Base-by-base conservation (phyloP, 2,329 filamentous ascomycete genomes). In the Ceratocystis destructans region DNA sequence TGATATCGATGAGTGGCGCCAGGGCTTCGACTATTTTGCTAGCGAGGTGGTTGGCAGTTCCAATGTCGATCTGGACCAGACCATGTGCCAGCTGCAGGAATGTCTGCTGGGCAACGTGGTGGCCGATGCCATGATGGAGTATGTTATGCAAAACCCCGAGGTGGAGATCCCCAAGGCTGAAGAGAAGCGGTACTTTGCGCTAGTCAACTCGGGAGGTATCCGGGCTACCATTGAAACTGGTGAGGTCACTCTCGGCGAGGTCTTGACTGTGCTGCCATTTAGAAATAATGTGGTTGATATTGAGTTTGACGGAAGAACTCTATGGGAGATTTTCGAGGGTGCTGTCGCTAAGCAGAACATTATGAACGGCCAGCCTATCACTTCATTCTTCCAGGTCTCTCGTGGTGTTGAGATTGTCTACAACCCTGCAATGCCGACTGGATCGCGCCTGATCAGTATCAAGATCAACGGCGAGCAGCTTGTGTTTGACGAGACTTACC, bases 181-280 rank as follows among this genome's bases (percentile, higher is more conserved):
- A 7, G 77, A 80, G 33, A 77, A 79, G 70, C 25, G 25, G 31
- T 68, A 68, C 66, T 85, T 86, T 67, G 83, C 83, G 0, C 73
- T 88, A 61, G 81, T 84, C 74, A 87, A 87, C 72, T 81, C 81
- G 0, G 85, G 85, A 15, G 84, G 84, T 33, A 79, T 87, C 64
- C 83, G 85, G 22, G 83, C 84, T 2, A 82, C 81, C 45, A 87
- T 87, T 64, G 83, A 84, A 53, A 72, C 75, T 20, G 85, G 85
- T 8, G 73, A 80, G 64, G 81, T 87, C 71, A 87, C 84, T 2
- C 81, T 83, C 45, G 84, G 84, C 64, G 80, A 85, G 68, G 81
- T 87, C 4, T 76, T 87, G 1, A 86, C 83, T 0, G 79, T 83
- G 0, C 87, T 87, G 74, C 85, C 85, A 48, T 87, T 87, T 69